These are phyloP conservation scores for Aureobasidium sp. DNA, from an alignment of 2,329 filamentous ascomycete species.

Conservation along the genomic window DNA sequence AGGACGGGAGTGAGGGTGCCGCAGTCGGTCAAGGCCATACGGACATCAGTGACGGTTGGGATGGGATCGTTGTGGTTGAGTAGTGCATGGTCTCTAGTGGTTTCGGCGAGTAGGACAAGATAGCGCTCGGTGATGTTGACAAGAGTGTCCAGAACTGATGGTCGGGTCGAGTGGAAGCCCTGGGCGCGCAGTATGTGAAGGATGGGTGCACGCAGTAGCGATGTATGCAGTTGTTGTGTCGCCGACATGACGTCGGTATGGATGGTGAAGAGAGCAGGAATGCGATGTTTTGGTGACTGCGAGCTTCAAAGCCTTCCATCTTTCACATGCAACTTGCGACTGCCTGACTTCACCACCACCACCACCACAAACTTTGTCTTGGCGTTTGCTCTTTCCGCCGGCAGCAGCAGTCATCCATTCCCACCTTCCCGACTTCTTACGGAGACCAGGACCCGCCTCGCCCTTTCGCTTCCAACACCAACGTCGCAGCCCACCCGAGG, in stretches of 20 bases:
- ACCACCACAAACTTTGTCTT: background rate
- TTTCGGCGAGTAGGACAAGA: constrained; percentile 62
- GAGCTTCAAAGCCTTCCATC: background rate
- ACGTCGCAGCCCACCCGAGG: background rate
- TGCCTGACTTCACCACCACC: background rate
- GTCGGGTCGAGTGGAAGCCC: constrained; percentile 75
- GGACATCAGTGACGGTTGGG: constrained; percentile 65
- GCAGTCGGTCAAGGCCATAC: constrained; percentile 74
- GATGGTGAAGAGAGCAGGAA: background rate
- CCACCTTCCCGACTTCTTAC: background rate
- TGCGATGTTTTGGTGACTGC: background rate
- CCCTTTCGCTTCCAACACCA: background rate
- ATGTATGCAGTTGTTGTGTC: constrained; percentile 50
- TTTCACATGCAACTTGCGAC: constrained; percentile 7
- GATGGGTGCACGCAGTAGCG: constrained; percentile 75
- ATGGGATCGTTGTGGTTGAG: constrained; percentile 59
- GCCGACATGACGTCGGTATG: constrained; percentile 13
- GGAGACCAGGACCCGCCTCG: background rate
- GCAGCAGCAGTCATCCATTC: background rate
- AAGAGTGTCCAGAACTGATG: constrained; percentile 77
- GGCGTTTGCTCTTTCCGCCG: background rate
- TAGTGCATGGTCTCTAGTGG: constrained; percentile 61
- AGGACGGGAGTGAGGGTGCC: constrained; percentile 65
- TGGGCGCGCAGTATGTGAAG: constrained; percentile 87
- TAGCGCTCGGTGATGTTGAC: constrained; percentile 80